Evolutionary conservation across 805 yeast genomes (phyloP).

Genomic region (Tanozyma kutaoensis): DNA sequence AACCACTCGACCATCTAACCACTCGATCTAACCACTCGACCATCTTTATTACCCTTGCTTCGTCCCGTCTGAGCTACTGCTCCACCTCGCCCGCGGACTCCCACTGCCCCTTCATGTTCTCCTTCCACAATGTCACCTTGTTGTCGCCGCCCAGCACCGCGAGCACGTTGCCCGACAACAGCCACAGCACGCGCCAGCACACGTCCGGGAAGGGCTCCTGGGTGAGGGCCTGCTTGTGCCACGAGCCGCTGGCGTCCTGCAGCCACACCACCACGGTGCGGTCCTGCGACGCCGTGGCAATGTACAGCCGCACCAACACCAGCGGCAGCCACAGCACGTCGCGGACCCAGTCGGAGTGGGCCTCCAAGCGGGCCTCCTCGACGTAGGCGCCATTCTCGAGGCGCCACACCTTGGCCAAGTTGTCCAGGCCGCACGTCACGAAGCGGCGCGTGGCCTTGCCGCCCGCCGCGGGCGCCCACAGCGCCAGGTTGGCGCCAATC

Average conservation of each 20-base stretch:
- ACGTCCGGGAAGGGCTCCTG: constrained; percentile 88
- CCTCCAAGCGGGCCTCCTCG: constrained; percentile 67
- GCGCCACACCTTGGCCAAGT: constrained; percentile 84
- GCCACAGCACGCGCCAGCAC: constrained; percentile 98
- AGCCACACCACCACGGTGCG: constrained; percentile 93
- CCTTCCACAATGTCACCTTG: constrained; percentile 94
- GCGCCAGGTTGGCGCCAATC: constrained; percentile 87
- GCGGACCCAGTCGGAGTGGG: constrained; percentile 97
- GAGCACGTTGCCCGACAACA: constrained; percentile 85
- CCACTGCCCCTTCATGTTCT: constrained; percentile 86
- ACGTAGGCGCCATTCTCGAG: constrained; percentile 50
- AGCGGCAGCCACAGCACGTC: constrained; percentile 98
- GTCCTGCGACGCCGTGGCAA: constrained; percentile 96
- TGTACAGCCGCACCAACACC: constrained; percentile 70
- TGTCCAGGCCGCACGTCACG: constrained; percentile 93
- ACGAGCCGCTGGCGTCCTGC: constrained; percentile 53
- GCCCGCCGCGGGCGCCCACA: constrained; percentile 71
- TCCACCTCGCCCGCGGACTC: constrained; percentile 95
- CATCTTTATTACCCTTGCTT: too few relatives aligned
- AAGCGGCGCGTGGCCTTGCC: constrained; percentile 44
- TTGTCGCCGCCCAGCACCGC: constrained; percentile 97
- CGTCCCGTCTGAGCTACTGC: too few relatives aligned
- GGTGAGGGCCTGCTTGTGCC: constrained; percentile 72
- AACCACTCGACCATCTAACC: too few relatives aligned
- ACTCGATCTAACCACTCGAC: too few relatives aligned